Conservation (phyloP, 441 rosid genomes). For the Erodium chrysanthum region DNA sequence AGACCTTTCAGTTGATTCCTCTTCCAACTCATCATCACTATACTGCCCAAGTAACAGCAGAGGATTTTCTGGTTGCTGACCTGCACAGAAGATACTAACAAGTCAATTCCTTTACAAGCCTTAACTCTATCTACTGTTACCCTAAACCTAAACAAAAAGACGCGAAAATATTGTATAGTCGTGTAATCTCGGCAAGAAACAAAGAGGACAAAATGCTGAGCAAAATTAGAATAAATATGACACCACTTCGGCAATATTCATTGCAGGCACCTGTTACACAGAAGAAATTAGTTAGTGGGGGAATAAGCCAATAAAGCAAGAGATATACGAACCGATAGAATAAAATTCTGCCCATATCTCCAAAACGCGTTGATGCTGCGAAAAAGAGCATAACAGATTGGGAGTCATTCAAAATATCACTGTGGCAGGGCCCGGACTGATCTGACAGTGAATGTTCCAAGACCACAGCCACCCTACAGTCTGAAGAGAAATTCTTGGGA, state of each 20-base stretch:
- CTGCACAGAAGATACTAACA: conserved; percentile 44
- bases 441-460: conserved; percentile 50
- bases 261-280: conserved; percentile 59
- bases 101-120: conserved; percentile 29
- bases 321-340: conserved; percentile 88
- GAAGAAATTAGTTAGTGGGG: conserved; percentile 50
- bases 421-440: conserved; percentile 61
- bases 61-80: conserved; percentile 62
- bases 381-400: conserved; percentile 46
- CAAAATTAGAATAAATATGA: conserved; percentile 12
- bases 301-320: conserved; percentile 62
- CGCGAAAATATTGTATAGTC: conserved; percentile 17
- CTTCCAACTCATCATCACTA: conserved; percentile 79
- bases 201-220: conserved; percentile 13
- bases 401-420: conserved; percentile 56
- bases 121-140: conserved; percentile 9
- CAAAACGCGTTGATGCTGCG: conserved; percentile 51
- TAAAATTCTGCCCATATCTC: conserved; percentile 55
- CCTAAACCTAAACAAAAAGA: conserved; percentile 21
- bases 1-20: conserved; percentile 29
- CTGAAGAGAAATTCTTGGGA: conserved; percentile 55
- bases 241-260: conserved; percentile 25
- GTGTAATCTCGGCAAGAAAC: conserved; percentile 11
- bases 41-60: conserved; percentile 84
- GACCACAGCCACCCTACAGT: conserved; percentile 63